phyloP scores from a whole-genome alignment of 2,329 filamentous ascomycete species.

The Sporothrix inflata region DNA sequence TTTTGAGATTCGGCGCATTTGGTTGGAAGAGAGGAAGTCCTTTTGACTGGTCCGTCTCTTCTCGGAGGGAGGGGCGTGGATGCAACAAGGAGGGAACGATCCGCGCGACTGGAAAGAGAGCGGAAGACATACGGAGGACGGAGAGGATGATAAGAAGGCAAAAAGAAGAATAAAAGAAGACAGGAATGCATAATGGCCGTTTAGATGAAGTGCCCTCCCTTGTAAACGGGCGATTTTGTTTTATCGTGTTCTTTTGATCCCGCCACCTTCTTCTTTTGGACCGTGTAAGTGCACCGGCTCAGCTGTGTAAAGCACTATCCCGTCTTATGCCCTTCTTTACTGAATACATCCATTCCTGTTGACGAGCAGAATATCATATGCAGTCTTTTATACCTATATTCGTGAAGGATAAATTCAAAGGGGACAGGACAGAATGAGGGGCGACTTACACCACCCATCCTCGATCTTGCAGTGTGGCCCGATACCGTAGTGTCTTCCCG shows the following conservation, averaged over 20 bases:
- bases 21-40: not conserved
- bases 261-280: constrained; percentile 18
- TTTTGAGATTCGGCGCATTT: constrained; percentile 18
- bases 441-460: not conserved
- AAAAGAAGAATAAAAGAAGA: not conserved
- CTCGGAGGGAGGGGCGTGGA: constrained; percentile 4
- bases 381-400: not conserved
- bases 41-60: not conserved
- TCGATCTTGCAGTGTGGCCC: not conserved
- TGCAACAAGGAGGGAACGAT: not conserved
- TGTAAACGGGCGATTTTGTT: not conserved
- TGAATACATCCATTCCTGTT: not conserved
- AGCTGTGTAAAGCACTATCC: constrained; percentile 7
- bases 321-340: not conserved
- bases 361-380: not conserved
- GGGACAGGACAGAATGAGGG: too few relatives aligned
- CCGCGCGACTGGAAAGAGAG: not conserved
- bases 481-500: not conserved
- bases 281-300: constrained; percentile 13
- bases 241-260: not conserved
- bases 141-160: not conserved
- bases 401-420: not conserved
- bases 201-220: not conserved
- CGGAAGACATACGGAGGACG: not conserved
- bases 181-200: not conserved